Conservation (phyloP, 139 green algal species). For the Nannochloris sp. region DNA sequence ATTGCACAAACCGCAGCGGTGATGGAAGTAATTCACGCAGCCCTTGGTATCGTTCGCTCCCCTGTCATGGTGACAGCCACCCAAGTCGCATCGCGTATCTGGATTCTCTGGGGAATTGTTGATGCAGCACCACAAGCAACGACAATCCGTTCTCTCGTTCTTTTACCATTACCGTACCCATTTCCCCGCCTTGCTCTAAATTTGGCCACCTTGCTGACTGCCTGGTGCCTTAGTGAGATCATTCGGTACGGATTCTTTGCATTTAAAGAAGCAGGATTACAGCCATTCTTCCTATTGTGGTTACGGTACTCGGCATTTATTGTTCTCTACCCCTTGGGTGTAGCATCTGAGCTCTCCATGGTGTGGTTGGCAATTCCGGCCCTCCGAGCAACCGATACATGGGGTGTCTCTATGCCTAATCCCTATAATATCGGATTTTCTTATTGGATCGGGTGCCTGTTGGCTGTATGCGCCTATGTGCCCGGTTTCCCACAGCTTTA, state of each 20-base stretch:
- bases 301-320: slow-evolving; percentile 88
- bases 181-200: slow-evolving; percentile 38
- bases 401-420: slow-evolving; percentile 68
- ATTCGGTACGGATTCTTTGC: slow-evolving; percentile 90
- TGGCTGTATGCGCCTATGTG: slow-evolving; percentile 40
- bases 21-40: slow-evolving; percentile 77
- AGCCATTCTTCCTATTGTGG: slow-evolving; percentile 71
- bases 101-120: slow-evolving; percentile 81
- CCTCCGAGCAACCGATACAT: slow-evolving; percentile 33
- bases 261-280: slow-evolving; percentile 53
- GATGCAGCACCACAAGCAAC: slow-evolving; percentile 34
- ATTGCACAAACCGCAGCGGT: slow-evolving; percentile 76
- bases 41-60: slow-evolving; percentile 68
- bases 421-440: slow-evolving; percentile 70
- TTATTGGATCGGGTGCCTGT: slow-evolving; percentile 57
- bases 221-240: slow-evolving; percentile 83
- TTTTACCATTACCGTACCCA: slow-evolving; percentile 3
- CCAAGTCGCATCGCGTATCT: slow-evolving; percentile 78
- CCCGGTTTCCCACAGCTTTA: slow-evolving; percentile 76
- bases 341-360: slow-evolving; percentile 77
- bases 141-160: slow-evolving; percentile 9
- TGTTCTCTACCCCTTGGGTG: slow-evolving; percentile 83
- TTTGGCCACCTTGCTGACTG: slow-evolving; percentile 65
- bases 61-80: slow-evolving; percentile 80
- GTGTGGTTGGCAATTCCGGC: slow-evolving; percentile 56